Evolutionary conservation across 2,329 filamentous ascomycete species (phyloP).

Genomic region (Fusarium agapanthi): DNA sequence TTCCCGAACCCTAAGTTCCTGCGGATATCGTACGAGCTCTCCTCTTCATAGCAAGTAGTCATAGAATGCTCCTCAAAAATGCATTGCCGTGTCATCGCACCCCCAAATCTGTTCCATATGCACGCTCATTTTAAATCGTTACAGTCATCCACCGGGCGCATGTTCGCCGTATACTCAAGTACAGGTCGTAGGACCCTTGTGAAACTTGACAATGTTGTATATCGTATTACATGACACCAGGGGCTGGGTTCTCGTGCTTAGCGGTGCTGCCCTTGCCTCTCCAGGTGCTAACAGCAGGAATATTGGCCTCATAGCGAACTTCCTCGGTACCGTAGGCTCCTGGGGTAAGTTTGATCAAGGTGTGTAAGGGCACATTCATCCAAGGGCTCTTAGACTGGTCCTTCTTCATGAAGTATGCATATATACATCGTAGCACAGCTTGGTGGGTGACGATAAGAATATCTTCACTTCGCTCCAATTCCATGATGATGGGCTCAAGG

Average conservation of each 20-base stretch:
- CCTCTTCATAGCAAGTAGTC: slow-evolving; percentile 13
- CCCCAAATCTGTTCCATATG: slow-evolving; percentile 20
- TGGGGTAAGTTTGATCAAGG: slow-evolving; percentile 94
- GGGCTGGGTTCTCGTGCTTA: slow-evolving; percentile 76
- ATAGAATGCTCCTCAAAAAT: slow-evolving; percentile 17
- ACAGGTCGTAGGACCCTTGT: background rate
- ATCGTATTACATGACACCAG: slow-evolving; percentile 45
- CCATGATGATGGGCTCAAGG: slow-evolving; percentile 99
- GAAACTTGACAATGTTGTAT: background rate
- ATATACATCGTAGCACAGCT: slow-evolving; percentile 95
- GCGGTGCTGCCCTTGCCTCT: slow-evolving; percentile 91
- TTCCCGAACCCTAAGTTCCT: background rate
- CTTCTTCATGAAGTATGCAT: slow-evolving; percentile 98
- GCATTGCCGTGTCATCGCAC: slow-evolving; percentile 21
- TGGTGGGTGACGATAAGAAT: slow-evolving; percentile 98
- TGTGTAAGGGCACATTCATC: slow-evolving; percentile 98
- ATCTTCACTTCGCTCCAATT: slow-evolving; percentile 93
- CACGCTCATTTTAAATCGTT: slow-evolving; percentile 28
- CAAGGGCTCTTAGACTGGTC: slow-evolving; percentile 92
- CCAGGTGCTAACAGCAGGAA: slow-evolving; percentile 96
- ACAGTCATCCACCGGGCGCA: background rate
- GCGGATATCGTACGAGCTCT: slow-evolving; percentile 6
- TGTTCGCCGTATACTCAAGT: background rate
- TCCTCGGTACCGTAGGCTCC: slow-evolving; percentile 94
- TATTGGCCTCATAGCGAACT: slow-evolving; percentile 86